Conservation (phyloP, 805 yeast genomes). For the Myxozyma nipponensis region DNA sequence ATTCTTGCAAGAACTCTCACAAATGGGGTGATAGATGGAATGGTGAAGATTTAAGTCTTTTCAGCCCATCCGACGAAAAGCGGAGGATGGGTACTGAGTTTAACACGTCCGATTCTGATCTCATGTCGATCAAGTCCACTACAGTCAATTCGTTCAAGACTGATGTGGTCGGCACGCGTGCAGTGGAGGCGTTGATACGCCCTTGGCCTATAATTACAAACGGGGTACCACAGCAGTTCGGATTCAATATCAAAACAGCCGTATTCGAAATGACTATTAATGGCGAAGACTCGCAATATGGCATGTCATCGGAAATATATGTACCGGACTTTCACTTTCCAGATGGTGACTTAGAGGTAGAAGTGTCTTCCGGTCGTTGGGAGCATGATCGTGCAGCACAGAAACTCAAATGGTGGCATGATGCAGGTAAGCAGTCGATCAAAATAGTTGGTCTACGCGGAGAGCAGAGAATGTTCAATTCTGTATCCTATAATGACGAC, state of each 20-base stretch:
- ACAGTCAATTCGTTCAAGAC: neutral
- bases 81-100: neutral
- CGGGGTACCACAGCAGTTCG: constrained; percentile 55
- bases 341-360: constrained; percentile 46
- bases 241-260: constrained; percentile 53
- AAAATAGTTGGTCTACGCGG: constrained; percentile 22
- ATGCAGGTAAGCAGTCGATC: constrained; percentile 41
- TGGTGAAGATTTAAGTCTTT: constrained; percentile 87
- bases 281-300: constrained; percentile 13
- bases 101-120: constrained; percentile 5
- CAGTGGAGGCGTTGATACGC: constrained; percentile 67
- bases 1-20: constrained; percentile 68
- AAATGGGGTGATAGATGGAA: constrained; percentile 91
- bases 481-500: neutral
- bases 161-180: constrained; percentile 59
- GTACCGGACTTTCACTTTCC: constrained; percentile 73
- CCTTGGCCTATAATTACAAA: constrained; percentile 66
- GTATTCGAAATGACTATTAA: constrained; percentile 45
- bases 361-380: constrained; percentile 55
- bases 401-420: constrained; percentile 69
- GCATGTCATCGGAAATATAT: constrained; percentile 55
- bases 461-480: constrained; percentile 3
- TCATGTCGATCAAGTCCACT: constrained; percentile 3
- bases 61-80: constrained; percentile 45
- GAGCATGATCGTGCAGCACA: constrained; percentile 51